Evolutionary conservation across 805 yeast genomes (phyloP).

Genomic region (Yarrowia hollandica): DNA sequence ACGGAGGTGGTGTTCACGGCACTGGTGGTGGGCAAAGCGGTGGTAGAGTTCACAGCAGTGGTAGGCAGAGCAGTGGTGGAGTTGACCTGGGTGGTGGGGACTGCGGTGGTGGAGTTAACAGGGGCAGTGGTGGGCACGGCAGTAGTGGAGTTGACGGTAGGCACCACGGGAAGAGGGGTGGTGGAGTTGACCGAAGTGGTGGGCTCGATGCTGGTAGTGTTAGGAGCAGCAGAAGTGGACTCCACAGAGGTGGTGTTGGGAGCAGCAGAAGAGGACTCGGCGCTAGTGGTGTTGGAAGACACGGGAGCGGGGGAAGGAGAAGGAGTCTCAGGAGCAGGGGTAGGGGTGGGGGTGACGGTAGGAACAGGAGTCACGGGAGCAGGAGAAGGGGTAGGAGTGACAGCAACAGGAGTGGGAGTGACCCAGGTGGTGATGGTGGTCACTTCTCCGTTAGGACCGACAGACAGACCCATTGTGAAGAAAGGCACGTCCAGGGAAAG

Average conservation of each 20-base stretch:
- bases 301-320: slow-evolving; percentile 10
- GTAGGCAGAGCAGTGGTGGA: neutral
- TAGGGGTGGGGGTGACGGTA: neutral
- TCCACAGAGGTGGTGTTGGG: too few relatives aligned
- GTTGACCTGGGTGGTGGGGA: neutral
- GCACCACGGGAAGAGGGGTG: neutral
- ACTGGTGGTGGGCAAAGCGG: neutral
- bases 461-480: slow-evolving; percentile 16
- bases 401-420: slow-evolving; percentile 1
- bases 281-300: too few relatives aligned
- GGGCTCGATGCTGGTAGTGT: neutral
- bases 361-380: neutral
- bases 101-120: slow-evolving; percentile 3
- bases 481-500: neutral
- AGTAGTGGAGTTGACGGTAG: neutral
- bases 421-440: slow-evolving; percentile 7
- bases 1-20: neutral
- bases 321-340: neutral
- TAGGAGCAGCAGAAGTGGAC: neutral
- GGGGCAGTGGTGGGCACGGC: neutral
- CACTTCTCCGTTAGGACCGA: slow-evolving; percentile 12
- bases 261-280: neutral
- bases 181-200: slow-evolving; percentile 7
- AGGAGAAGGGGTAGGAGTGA: neutral
- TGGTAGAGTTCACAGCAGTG: neutral